A percentile compares a stretch with the other conserved stretches of the same genome.
Evolutionary conservation across 2,329 filamentous ascomycete species (phyloP).

Genomic region (Colletotrichum graminicola): DNA sequence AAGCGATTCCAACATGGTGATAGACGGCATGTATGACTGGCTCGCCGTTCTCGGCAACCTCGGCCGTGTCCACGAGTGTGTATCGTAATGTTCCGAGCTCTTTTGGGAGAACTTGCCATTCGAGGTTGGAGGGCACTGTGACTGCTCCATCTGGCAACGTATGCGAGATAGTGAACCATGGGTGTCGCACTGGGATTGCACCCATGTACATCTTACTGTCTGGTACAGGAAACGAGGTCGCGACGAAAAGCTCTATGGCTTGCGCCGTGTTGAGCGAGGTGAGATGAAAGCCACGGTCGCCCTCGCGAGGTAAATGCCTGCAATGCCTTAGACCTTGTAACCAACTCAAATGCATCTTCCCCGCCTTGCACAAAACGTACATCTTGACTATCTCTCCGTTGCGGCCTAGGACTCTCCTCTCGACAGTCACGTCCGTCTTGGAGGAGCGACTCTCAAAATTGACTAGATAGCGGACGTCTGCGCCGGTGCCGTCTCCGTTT

Average conservation of each 20-base stretch:
- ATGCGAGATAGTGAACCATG: conserved; percentile 29
- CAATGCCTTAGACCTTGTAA: neutral
- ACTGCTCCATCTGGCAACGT: neutral
- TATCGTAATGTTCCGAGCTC: conserved; percentile 37
- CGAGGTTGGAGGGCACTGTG: neutral
- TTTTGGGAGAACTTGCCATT: conserved; percentile 33
- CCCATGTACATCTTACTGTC: conserved; percentile 7
- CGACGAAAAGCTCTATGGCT: neutral
- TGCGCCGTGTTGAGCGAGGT: neutral
- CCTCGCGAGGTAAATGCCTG: conserved; percentile 19
- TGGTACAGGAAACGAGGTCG: conserved; percentile 13
- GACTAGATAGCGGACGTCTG: conserved; percentile 38
- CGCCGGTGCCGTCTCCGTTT: conserved; percentile 38
- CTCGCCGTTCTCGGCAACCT: neutral
- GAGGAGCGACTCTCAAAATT: neutral
- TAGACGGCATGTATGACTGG: conserved; percentile 39
- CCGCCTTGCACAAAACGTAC: neutral
- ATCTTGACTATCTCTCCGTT: conserved; percentile 21
- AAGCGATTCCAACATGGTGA: conserved; percentile 40
- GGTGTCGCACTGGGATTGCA: conserved; percentile 13
- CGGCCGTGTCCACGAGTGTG: conserved; percentile 30
- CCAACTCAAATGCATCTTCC: fast-evolving
- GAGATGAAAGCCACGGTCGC: conserved; percentile 13
- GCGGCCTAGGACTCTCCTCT: neutral
- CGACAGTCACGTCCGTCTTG: neutral